Conservation (phyloP, 495 filamentous ascomycete species). For the Neurospora pannonica region DNA sequence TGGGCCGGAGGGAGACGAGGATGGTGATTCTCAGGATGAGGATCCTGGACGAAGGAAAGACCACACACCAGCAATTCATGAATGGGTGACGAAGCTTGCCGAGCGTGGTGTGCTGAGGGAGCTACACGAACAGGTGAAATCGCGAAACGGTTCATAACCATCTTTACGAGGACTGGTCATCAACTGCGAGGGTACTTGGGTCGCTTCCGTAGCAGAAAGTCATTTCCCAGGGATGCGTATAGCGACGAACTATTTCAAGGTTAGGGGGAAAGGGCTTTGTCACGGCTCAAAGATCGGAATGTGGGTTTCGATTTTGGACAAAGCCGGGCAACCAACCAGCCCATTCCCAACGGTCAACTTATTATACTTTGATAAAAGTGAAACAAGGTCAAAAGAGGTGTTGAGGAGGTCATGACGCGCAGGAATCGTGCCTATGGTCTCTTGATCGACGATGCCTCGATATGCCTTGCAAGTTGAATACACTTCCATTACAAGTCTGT, state of each 20-base stretch:
- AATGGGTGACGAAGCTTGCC: constrained; percentile 33
- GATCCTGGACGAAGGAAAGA: constrained; percentile 29
- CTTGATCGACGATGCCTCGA: not conserved
- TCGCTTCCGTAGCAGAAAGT: not conserved
- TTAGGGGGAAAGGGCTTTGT: not conserved
- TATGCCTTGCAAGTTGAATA: not conserved
- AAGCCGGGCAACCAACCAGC: not conserved
- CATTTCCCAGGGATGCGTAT: not conserved
- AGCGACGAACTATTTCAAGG: not conserved
- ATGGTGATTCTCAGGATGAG: constrained; percentile 15
- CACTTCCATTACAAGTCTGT: not conserved
- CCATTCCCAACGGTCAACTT: not conserved
- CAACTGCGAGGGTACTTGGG: not conserved
- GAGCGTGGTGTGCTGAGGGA: constrained; percentile 28
- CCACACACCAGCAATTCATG: constrained; percentile 32
- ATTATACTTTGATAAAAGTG: not conserved
- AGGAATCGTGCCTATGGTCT: not conserved
- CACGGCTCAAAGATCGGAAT: not conserved
- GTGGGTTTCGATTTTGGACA: not conserved
- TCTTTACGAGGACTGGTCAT: not conserved
- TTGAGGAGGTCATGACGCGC: not conserved
- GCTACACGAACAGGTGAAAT: constrained; percentile 17
- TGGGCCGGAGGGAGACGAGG: not conserved
- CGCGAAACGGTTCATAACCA: not conserved
- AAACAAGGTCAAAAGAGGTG: not conserved